Evolutionary conservation across 768 basidiomycete genomes (phyloP), one percentile per base, ranked within the genome.

Genomic region (Suillus weaverae): DNA sequence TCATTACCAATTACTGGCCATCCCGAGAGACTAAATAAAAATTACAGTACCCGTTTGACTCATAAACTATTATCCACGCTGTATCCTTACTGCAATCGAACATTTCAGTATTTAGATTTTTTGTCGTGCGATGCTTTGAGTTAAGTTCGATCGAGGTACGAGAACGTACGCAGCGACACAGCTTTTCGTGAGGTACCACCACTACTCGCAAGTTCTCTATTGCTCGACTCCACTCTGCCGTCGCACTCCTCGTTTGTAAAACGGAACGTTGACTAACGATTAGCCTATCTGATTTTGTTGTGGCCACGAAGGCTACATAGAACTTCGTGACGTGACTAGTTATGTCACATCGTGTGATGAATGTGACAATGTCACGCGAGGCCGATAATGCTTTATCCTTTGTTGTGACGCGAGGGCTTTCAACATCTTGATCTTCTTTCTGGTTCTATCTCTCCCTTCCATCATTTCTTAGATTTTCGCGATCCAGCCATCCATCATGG

Each of bases 21-120:
- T 33, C 55, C 51, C 18, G 5, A 48, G 63, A 35, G 5, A 51
- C 61, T 60, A 66, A 48, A 75, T 79, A 64, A 78, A 30, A 65
- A 41, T 20, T n/a, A 32, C 68, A 93, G 92, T 93, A 93, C 73
- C 89, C 86, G 11, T 94, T 94, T 69, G 89, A 88, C 69, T 79
- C 86, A 73, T 88, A 71, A 71, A 61, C 22, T 44, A 20, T 50
- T 60, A 36, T 60, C 10, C 51, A 64, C 64, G 51, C 53, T 66
- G 63, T 64, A 60, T 65, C 11, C 44, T 26, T 62, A 46, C 38
- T 62, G 38, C 57, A 60, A 60, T 62, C 35, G 63, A 62, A 62
- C 36, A 51, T 32, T 35, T 64, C 59, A 30, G 2, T 50, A 38
- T 50, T 35, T 56, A 62, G 2, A 43, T 7, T 11, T 36, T 26